phyloP scores from a whole-genome alignment of 148 eudicot species.

The Camellia granthamiana region DNA sequence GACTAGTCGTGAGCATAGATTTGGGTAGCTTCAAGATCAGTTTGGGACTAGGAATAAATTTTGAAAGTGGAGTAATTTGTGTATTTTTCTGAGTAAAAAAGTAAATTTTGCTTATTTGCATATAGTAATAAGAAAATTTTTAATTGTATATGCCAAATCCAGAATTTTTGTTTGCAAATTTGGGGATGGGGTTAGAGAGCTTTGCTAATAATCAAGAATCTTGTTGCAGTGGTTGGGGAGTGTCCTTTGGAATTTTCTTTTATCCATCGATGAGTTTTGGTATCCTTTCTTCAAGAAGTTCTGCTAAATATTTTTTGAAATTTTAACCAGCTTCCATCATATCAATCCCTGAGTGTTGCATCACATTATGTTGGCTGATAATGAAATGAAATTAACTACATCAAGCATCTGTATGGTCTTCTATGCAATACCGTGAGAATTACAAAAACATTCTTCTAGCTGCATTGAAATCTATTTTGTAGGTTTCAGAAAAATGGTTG shows the following conservation, averaged over 20 bases:
- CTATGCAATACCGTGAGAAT: slow-evolving; percentile 4
- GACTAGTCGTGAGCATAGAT: no score
- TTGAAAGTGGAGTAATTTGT: no score
- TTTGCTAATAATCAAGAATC: no score
- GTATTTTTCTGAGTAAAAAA: no score
- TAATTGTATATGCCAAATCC: no score
- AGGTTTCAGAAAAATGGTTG: slow-evolving; percentile 15
- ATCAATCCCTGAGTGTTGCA: neutral
- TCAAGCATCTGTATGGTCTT: neutral
- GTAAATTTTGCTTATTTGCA: no score
- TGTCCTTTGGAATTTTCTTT: neutral
- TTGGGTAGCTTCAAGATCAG: no score
- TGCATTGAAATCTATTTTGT: neutral
- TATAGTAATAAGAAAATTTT: no score
- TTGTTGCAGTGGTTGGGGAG: no score
- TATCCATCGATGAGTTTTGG: neutral
- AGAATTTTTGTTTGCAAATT: neutral
- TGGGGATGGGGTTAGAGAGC: neutral
- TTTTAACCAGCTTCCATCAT: neutral
- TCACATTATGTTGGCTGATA: neutral
- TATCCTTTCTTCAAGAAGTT: neutral
- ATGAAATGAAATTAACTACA: neutral
- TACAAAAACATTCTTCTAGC: neutral
- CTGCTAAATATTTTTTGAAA: neutral
- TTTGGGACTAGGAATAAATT: no score